Conservation (phyloP, 176 grass and related monocot species). For the Alopecurus myosuroides region DNA sequence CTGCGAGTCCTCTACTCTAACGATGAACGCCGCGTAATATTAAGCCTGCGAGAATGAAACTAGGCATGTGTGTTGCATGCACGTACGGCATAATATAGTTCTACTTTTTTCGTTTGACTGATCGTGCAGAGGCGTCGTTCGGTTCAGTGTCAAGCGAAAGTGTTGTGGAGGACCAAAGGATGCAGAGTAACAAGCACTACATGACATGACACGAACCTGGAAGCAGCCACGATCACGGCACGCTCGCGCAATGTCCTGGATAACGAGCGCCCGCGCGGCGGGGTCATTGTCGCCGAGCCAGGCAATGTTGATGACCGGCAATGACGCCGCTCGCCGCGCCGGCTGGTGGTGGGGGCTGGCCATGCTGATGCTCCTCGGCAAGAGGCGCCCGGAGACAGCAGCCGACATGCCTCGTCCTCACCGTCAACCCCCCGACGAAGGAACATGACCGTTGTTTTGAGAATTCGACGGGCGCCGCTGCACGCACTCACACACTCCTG, state of each 20-base stretch:
- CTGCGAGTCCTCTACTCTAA: no score
- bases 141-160: background rate
- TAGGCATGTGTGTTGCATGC: no score
- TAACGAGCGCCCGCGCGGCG: slow-evolving; percentile 16
- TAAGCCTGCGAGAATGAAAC: background rate
- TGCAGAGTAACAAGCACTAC: background rate
- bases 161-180: background rate
- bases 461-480: no score
- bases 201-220: slow-evolving; percentile 33
- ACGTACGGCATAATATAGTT: no score
- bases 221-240: slow-evolving; percentile 61
- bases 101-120: background rate
- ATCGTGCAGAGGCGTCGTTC: background rate
- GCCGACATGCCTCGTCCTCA: slow-evolving; percentile 6
- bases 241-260: slow-evolving; percentile 42
- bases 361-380: background rate
- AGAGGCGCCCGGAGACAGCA: background rate
- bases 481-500: no score
- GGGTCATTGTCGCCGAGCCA: slow-evolving; percentile 16
- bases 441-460: background rate
- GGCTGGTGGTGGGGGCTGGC: background rate
- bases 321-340: background rate
- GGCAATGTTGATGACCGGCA: slow-evolving; percentile 50
- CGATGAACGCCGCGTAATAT: no score
- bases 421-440: background rate